Base-by-base conservation (phyloP, 306 rosid species). In the Astragalus glycyphyllos region DNA sequence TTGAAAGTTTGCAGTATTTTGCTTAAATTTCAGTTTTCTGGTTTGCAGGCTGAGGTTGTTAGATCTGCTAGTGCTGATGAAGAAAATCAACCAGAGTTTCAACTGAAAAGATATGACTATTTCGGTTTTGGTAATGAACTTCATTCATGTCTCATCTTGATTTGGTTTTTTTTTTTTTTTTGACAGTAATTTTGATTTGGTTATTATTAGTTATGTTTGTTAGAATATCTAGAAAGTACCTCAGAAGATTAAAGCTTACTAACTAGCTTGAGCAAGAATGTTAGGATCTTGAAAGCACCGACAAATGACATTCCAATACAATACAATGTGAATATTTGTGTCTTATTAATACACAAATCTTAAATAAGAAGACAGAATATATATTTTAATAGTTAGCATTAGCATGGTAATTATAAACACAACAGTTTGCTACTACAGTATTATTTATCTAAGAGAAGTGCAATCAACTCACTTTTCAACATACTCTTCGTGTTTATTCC, bases 11-110 rank as follows among this genome's bases (percentile, higher is more conserved):
- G 20, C 35, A 59, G 64, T 73, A 72, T 69, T 45, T 57, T 49
- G 51, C 50, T 61, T 64, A 58, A 45, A 13, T 20, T 68, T 71
- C 26, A 13, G 57, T 66, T 47, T 85, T 70, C 2, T 77, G 77
- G 59, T 72, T 86, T 81, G 60, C 85, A 94, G 98, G 97, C 97
- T 68, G 95, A 89, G 78, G 93, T 89, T 48, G 72, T 65, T 75
- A 89, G 85, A 45, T 71, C 93, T 53, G 71, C 66, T 71, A 70
- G 58, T 56, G 71, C 82, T 13, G 85, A 88, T 58, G 92, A 77
- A 32, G 89, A 84, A 57, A 83, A 79, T 49, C 86, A 85, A 60
- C 82, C 84, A 0, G 98, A 94, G 71, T 94, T 91, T 80, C 90
- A 73, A 20, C 63, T 94, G 76, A 86, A 80, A 73, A 86, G 84